Evolutionary conservation across 2,329 filamentous ascomycete genomes (phyloP).

Genomic region (Stachybotrys chartarum): DNA sequence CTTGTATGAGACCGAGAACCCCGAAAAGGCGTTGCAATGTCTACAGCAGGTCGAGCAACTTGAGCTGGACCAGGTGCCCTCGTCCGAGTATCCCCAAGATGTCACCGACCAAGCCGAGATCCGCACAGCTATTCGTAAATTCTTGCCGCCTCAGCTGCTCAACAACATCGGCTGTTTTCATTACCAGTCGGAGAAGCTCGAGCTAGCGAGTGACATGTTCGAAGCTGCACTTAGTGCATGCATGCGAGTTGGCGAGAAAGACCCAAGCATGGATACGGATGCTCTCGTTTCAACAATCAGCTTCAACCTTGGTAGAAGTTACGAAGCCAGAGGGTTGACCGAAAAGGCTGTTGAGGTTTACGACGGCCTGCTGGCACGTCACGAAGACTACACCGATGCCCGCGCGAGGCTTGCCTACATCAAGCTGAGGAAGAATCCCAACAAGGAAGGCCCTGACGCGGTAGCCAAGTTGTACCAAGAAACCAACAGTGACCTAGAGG

Average conservation of each 20-base stretch:
- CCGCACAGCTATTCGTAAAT: slow-evolving; percentile 60
- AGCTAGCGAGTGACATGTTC: slow-evolving; percentile 77
- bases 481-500: slow-evolving; percentile 79
- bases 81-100: slow-evolving; percentile 58
- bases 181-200: slow-evolving; percentile 77
- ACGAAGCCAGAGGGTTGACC: slow-evolving; percentile 74
- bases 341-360: slow-evolving; percentile 87
- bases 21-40: slow-evolving; percentile 88
- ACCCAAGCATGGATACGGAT: slow-evolving; percentile 75
- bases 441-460: slow-evolving; percentile 78
- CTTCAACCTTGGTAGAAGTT: slow-evolving; percentile 91
- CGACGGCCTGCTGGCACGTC: slow-evolving; percentile 74
- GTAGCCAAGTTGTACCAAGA: slow-evolving; percentile 81
- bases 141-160: slow-evolving; percentile 79
- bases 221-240: slow-evolving; percentile 87
- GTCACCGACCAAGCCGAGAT: slow-evolving; percentile 49
- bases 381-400: slow-evolving; percentile 89
- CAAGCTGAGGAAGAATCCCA: slow-evolving; percentile 70
- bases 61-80: slow-evolving; percentile 70
- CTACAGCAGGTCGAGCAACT: slow-evolving; percentile 87
- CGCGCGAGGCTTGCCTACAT: slow-evolving; percentile 86
- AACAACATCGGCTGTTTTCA: slow-evolving; percentile 98
- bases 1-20: slow-evolving; percentile 77
- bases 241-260: slow-evolving; percentile 69
- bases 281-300: slow-evolving; percentile 92